Evolutionary conservation across 805 yeast genomes (phyloP).

Genomic region (Yarrowia osloensis): DNA sequence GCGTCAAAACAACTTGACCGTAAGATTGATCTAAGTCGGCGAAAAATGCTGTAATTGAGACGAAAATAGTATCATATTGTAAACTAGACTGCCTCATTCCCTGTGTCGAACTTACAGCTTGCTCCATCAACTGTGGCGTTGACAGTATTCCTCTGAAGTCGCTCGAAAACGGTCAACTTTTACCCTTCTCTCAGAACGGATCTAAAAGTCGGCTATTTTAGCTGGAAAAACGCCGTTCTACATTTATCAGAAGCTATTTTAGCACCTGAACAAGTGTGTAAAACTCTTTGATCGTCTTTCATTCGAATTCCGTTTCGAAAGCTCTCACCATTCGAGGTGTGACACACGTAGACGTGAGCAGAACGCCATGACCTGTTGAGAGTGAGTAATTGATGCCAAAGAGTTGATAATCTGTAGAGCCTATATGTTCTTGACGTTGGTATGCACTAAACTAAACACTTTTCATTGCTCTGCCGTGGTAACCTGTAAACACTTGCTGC

Average conservation of each 20-base stretch:
- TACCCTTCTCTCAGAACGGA: neutral
- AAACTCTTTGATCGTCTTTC: neutral
- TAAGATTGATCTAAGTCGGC: neutral
- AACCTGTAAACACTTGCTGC: too few species aligned
- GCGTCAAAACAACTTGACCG: neutral
- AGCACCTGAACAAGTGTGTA: neutral
- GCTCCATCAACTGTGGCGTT: neutral
- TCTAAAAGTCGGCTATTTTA: neutral
- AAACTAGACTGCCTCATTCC: too few species aligned
- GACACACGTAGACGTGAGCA: too few species aligned
- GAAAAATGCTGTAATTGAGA: neutral
- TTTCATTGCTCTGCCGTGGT: too few species aligned
- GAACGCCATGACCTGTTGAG: too few species aligned
- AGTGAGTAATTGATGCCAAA: too few species aligned
- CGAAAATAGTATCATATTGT: neutral
- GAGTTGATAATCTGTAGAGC: too few species aligned
- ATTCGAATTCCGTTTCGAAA: too few species aligned
- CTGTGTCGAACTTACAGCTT: too few species aligned
- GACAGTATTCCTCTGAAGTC: neutral
- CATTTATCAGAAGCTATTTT: neutral
- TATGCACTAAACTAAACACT: too few species aligned
- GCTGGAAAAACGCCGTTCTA: neutral
- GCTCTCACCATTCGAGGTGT: too few species aligned
- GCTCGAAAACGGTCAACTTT: neutral
- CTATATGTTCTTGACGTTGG: too few species aligned